Evolutionary conservation across 768 basidiomycete genomes (phyloP), one percentile per base, ranked within the genome.

Genomic region (Lactarius deliciosus): DNA sequence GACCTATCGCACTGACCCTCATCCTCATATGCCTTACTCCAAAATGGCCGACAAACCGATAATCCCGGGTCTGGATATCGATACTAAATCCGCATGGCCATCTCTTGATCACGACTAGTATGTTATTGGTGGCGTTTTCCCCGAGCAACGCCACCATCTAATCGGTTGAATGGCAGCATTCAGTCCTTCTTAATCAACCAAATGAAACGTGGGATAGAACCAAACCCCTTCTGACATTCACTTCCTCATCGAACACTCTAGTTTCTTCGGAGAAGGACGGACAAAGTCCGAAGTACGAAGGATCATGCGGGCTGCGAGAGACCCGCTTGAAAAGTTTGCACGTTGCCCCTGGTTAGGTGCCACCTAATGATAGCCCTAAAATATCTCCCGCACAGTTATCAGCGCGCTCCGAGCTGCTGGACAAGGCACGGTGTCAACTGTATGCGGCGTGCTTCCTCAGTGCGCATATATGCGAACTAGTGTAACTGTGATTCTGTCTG

Each of bases 251-350:
- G 38, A 53, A 43, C 58, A 2, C 25, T 32, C 18, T 22, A 66
- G 64, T 50, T 10, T 63, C 61, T 18, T 25, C 43, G 20, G 47
- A 63, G 40, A 68, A 68, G 60, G 30, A 64, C 60, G 53, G 53
- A 45, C 38, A 66, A 68, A 15, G 34, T 7, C 7, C 57, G 56
- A 32, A 32, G 41, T 30, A 55, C 47, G 7, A 71, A 57, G 61
- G 61, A 43, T 40, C 10, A 60, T 62, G 20, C 70, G 57, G 18
- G 57, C 57, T 25, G 60, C 32, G n/a, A 30, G 55, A 68, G 36
- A 56, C 30, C 58, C 72, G 40, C 41, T 61, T 54, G 67, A 58
- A 56, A 68, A 64, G 34, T 28, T 60, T 41, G 66, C 45, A 60
- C 40, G 43, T 57, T 18, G 5, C 47, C 9, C 20, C 56, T 28